phyloP scores from a whole-genome alignment of 1,284 basidiomycete species.

The Volvariella surrecta region DNA sequence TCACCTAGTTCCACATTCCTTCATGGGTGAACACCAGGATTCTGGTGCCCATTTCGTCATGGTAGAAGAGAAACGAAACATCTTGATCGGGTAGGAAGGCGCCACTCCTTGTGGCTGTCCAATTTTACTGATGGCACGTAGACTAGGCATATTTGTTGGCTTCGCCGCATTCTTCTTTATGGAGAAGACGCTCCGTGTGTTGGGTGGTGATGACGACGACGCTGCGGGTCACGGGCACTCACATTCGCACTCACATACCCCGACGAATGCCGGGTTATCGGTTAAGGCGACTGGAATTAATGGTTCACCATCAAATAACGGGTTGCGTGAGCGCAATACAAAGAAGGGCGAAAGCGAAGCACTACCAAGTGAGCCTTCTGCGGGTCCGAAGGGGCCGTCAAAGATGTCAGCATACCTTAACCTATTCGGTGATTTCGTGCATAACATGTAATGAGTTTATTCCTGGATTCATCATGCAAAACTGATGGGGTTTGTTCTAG shows the following conservation, averaged over 20 bases:
- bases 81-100: slow-evolving; percentile 64
- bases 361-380: slow-evolving; percentile 18
- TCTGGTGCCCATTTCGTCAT: slow-evolving; percentile 63
- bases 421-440: slow-evolving; percentile 85
- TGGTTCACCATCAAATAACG: slow-evolving; percentile 22
- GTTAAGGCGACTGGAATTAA: slow-evolving; percentile 28
- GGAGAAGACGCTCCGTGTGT: slow-evolving; percentile 82
- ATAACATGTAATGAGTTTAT: slow-evolving; percentile 59
- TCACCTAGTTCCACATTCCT: slow-evolving; percentile 82
- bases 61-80: slow-evolving; percentile 85
- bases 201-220: slow-evolving; percentile 52
- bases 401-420: slow-evolving; percentile 86
- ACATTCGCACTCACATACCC: slow-evolving; percentile 43
- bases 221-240: slow-evolving; percentile 42
- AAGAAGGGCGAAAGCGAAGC: slow-evolving; percentile 15
- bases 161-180: slow-evolving; percentile 86
- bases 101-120: slow-evolving; percentile 2
- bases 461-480: slow-evolving; percentile 11
- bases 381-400: slow-evolving; percentile 42
- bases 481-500: slow-evolving; percentile 23
- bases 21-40: slow-evolving; percentile 79
- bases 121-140: slow-evolving; percentile 26
- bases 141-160: slow-evolving; percentile 75
- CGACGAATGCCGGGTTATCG: slow-evolving; percentile 16
- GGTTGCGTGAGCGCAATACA: slow-evolving; percentile 26